Base-by-base conservation (phyloP, 176 grass and related monocot genomes). In the Rhynchospora pubera region DNA sequence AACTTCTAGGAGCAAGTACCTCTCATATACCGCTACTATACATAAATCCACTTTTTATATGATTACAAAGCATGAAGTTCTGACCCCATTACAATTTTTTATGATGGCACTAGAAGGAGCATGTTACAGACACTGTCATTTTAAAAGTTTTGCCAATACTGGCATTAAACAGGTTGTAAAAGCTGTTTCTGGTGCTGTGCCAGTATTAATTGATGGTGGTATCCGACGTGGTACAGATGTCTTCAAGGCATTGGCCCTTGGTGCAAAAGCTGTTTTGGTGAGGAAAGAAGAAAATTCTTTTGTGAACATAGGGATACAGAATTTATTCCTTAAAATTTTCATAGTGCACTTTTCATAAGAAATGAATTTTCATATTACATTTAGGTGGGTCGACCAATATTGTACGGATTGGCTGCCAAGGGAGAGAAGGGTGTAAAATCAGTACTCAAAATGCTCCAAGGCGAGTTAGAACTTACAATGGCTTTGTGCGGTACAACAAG, bases 201-300 rank as follows among this genome's bases (percentile, higher is more conserved):
- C 90, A 4, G 94, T 97, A 60, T 83, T 97, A 78, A 80, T 97
- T 56, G 92, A 94, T 55, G 92, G 95, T 22, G 95, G 95, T 28
- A 9, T 97, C 83, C 88, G 95, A 79, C 92, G 90, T 7, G 94
- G 90, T 47, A 92, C 92, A 5, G 94, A 94, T 75, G 85, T 97
- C 7, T 75, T 97, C 73, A 92, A 97, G 82, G 94, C 94, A 58
- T 82, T 97, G 80, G 91, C 92, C 23, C 94, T 97, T 32, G 92
- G 90, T 24, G 94, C 92, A 9, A 83, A 55, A 44, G 88, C 86
- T 43, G 90, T 97, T 18, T 87, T 92, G 91, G 94, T 93, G 71
- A 19, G 78, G 34, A 57, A 19, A 24, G 1, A 75, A 84, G 42
- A 45, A 13, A 19, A 34, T 75, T 26, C 3, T 48, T 8, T 32